These are phyloP conservation scores for Ceratobasidium sp. DNA, from an alignment of 1,284 basidiomycete genomes.

Conservation along the genomic window DNA sequence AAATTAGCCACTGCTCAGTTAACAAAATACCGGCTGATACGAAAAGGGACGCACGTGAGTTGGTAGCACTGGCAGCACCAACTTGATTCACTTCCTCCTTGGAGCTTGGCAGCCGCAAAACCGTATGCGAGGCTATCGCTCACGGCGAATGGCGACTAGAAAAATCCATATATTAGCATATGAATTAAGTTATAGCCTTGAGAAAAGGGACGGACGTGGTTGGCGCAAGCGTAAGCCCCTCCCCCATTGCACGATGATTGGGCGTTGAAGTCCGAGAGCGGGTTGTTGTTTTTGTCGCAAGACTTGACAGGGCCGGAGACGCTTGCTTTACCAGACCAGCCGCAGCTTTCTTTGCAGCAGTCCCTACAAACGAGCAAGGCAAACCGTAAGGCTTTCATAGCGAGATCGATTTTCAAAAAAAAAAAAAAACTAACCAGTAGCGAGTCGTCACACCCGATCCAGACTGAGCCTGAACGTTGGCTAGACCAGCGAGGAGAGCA, in stretches of 20 bases:
- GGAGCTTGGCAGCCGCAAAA: slow-evolving; percentile 49
- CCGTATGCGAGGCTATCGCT: slow-evolving; percentile 49
- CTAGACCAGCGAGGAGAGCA: background rate
- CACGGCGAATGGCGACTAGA: slow-evolving; percentile 49
- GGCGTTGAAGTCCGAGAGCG: slow-evolving; percentile 45
- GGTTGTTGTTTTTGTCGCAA: slow-evolving; percentile 49
- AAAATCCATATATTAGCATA: background rate
- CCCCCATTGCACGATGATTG: slow-evolving; percentile 49
- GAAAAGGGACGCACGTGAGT: slow-evolving; percentile 41
- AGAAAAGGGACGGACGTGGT: slow-evolving; percentile 27
- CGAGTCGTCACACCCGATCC: slow-evolving; percentile 48
- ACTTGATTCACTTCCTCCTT: too few species aligned
- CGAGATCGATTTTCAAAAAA: too few species aligned
- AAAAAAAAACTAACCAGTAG: slow-evolving; percentile 50
- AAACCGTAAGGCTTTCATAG: too few species aligned
- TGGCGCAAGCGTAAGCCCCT: slow-evolving; percentile 48
- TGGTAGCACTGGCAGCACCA: slow-evolving; percentile 50
- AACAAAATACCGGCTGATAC: too few species aligned
- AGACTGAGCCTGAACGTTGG: slow-evolving; percentile 46
- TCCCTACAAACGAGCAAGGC: too few species aligned
- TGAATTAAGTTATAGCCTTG: background rate
- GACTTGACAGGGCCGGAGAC: slow-evolving; percentile 48
- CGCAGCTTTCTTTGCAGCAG: slow-evolving; percentile 50
- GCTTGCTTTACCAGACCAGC: slow-evolving; percentile 50
- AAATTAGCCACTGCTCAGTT: background rate